Evolutionary conservation across 192 early-diverging fungal species (phyloP), one percentile per base, ranked within the genome.

Genomic region (Coemansia reversa): DNA sequence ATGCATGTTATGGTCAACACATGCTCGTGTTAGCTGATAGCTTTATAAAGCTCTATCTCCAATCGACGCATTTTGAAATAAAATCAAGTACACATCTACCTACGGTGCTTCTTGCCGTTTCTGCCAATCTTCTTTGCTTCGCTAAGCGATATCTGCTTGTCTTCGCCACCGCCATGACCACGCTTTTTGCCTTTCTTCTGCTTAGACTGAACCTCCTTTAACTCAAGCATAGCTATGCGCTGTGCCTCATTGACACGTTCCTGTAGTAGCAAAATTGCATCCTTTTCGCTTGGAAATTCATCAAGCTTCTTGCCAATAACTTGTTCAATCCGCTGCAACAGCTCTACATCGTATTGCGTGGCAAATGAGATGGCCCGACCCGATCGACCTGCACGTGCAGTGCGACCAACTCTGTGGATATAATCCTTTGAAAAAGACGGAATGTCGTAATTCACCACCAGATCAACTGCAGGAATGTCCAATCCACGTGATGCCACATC

Each of bases 381-480:
- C 2, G 90, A 88, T 33, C 90, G 78, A 9, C 92, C 92, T 18
- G 92, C 92, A 64, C 92, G 86, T 14, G 92, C 92, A 2, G 92
- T 94, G 62, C 92, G 85, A 32, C 92, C 92, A 4, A 94, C 91
- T 42, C 92, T 87, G 80, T 94, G 91, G 56, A 94, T 90, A 67
- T 94, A 93, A 66, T 92, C 91, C 74, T 94, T 94, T 55, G 89
- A 91, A 62, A 87, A 91, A 65, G 77, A 85, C 63, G 96, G 95
- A 19, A 98, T 89, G 69, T 98, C 96, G 69, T 94, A 98, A 82
- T 98, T 98, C 67, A 98, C 85, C 16, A 98, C 95, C 55, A 94
- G 78, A 66, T 98, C 94, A 7, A 98, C 96, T 1, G 88, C 74
- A n/a, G 94, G 93, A 64, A 98, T 98, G 85, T 98, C 96, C 63